Evolutionary conservation across 345 rosid genomes (phyloP).

Genomic region (Kandelia obovata): DNA sequence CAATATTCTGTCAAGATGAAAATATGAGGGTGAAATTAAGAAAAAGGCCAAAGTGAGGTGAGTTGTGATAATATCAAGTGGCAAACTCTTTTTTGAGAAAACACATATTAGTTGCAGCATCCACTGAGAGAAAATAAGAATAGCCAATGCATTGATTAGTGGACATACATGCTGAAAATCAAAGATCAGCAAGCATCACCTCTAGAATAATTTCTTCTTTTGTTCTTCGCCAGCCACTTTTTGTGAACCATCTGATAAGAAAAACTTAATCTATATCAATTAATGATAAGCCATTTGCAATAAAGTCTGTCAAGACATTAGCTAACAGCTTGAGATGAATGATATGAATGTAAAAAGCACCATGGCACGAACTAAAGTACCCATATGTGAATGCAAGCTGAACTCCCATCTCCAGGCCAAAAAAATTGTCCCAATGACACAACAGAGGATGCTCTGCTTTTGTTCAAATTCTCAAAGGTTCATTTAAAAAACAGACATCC

Average conservation of each 20-base stretch:
- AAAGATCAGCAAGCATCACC: slow-evolving; percentile 38
- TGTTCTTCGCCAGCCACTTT: slow-evolving; percentile 84
- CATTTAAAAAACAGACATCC: not conserved
- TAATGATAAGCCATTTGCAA: too few species aligned
- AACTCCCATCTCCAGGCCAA: not conserved
- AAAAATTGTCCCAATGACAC: not conserved
- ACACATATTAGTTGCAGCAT: not conserved
- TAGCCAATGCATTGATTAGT: not conserved
- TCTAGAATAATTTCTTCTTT: slow-evolving; percentile 73
- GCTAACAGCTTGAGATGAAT: too few species aligned
- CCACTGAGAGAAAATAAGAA: not conserved
- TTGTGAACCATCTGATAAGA: slow-evolving; percentile 71
- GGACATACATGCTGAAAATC: not conserved
- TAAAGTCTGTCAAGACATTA: too few species aligned
- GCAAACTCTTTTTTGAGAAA: too few species aligned
- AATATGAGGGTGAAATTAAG: too few species aligned
- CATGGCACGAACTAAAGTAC: not conserved
- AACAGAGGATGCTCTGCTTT: not conserved
- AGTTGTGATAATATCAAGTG: too few species aligned
- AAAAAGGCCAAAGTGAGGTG: too few species aligned
- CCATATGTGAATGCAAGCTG: not conserved
- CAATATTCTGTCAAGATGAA: too few species aligned
- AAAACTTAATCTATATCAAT: slow-evolving; percentile 10
- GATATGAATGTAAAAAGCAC: not conserved
- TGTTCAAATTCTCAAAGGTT: not conserved